Evolutionary conservation across 805 yeast genomes (phyloP), one percentile per base, ranked within the genome.

Genomic region (Starmerella vaccinii): DNA sequence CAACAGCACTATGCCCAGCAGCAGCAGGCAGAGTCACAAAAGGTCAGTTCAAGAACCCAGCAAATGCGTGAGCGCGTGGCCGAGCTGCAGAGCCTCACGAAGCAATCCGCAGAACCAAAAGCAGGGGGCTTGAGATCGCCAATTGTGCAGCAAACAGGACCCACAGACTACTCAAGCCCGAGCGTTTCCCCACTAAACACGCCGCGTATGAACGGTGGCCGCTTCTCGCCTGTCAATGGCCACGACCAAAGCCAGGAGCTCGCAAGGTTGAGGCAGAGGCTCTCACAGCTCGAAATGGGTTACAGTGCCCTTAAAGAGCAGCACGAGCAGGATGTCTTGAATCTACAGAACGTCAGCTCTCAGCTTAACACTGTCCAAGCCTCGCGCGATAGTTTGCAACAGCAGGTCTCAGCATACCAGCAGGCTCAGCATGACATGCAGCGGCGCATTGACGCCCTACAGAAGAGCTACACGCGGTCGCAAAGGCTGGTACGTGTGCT

Each of bases 371-470:
- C 54, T 22, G 29, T 49, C 9, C 46, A 50, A 37, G 54, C 59
- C 9, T 61, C 61, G 21, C 57, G 64, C 29, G 59, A 60, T 45
- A 58, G 59, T 35, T 52, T 64, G 35, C 59, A 57, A 47, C 60
- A 59, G 34, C 68, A 65, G 54, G 61, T 65, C 22, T 57, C 50
- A 19, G 67, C 63, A 9, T 59, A 59, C 50, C 59, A 58, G 46
- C 47, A 58, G 18, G 49, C 58, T n/a, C 56, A 62, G 26, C 41
- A 56, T 7, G 59, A 56, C 29, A 46, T 57, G 39, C 65, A 65
- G 40, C 57, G 53, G 49, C 60, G 59, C 53, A 40, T 58, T 15
- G 51, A 50, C 12, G 41, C 27, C 4, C 46, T 52, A 29, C 64
- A 59, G 51, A 52, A 58, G 19, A 63, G 53, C n/a, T 55, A 56